Conservation (phyloP, 1,284 basidiomycete species). For the Mycena sp. region DNA sequence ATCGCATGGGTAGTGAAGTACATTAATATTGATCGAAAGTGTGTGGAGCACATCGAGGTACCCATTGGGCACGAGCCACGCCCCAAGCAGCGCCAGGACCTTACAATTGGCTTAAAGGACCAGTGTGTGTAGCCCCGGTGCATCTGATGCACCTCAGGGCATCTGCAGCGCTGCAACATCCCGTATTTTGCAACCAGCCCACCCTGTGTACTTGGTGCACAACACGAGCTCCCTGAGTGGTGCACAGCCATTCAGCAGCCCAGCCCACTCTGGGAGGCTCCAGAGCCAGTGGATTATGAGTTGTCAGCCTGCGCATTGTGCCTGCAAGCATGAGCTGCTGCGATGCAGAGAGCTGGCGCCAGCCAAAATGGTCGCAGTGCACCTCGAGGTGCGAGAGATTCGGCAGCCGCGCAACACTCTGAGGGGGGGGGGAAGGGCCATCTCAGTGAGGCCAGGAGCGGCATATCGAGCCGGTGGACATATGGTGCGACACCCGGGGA, state of each 20-base stretch:
- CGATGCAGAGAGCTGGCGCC: constrained; percentile 14
- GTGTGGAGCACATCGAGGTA: constrained; percentile 6
- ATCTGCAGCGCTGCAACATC: too few relatives aligned
- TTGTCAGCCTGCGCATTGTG: constrained; percentile 1
- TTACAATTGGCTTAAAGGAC: constrained; percentile 17
- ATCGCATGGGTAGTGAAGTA: constrained; percentile 2
- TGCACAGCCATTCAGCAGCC: constrained; percentile 20
- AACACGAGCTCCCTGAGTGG: constrained; percentile 3
- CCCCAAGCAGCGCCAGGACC: constrained; percentile 12
- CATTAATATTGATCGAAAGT: constrained; percentile 16
- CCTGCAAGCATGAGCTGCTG: neutral
- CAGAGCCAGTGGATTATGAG: constrained; percentile 17
- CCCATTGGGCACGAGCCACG: constrained; percentile 20
- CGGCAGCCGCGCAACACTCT: constrained; percentile 7
- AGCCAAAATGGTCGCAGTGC: constrained; percentile 26
- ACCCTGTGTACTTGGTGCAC: neutral
- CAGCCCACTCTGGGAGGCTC: constrained; percentile 19
- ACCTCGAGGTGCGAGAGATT: constrained; percentile 7
- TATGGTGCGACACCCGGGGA: constrained; percentile 11
- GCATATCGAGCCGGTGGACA: constrained; percentile 14
- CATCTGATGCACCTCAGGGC: too few relatives aligned
- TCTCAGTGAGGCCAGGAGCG: neutral
- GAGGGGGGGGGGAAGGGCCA: constrained; percentile 5
- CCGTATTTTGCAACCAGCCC: neutral
- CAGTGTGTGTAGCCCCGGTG: constrained; percentile 11